Percentiles rank a stretch among this genome's conserved stretches.
Evolutionary conservation across 148 eudicot genomes (phyloP).

Genomic region (Rhododendron mucronatum): DNA sequence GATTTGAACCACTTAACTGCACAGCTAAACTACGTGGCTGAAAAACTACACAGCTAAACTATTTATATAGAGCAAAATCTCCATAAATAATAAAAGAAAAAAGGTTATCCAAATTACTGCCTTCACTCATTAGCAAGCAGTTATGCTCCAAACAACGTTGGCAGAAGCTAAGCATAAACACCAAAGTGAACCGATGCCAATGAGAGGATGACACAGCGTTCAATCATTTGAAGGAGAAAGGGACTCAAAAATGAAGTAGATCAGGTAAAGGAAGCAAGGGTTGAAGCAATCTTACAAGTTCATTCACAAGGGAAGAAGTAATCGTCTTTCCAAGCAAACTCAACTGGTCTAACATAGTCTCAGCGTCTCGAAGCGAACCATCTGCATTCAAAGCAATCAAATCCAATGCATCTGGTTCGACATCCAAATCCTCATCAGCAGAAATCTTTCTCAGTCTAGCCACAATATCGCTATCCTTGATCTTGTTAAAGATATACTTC

Average conservation of each 20-base stretch:
- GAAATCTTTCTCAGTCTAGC: constrained; percentile 61
- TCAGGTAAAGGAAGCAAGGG: constrained; percentile 6
- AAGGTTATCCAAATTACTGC: neutral
- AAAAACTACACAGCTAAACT: neutral
- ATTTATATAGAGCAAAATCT: neutral
- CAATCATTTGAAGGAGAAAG: neutral
- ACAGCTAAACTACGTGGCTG: neutral
- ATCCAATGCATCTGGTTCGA: constrained; percentile 81
- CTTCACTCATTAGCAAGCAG: neutral
- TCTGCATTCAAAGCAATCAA: constrained; percentile 89
- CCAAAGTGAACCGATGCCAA: neutral
- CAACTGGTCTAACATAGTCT: constrained; percentile 95
- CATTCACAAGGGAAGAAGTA: constrained; percentile 80
- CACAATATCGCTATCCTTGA: constrained; percentile 72
- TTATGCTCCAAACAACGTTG: neutral
- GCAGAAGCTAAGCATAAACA: neutral
- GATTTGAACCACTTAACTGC: neutral
- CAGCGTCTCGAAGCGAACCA: constrained; percentile 94
- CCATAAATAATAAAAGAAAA: neutral
- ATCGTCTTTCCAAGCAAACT: constrained; percentile 87
- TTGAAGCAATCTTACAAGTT: constrained; percentile 63
- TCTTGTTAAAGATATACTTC: constrained; percentile 78
- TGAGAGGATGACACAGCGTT: neutral
- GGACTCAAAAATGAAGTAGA: neutral
- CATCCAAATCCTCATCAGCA: constrained; percentile 66